Evolutionary conservation across 805 yeast genomes (phyloP).

Genomic region (Spathaspora hagerdaliae): DNA sequence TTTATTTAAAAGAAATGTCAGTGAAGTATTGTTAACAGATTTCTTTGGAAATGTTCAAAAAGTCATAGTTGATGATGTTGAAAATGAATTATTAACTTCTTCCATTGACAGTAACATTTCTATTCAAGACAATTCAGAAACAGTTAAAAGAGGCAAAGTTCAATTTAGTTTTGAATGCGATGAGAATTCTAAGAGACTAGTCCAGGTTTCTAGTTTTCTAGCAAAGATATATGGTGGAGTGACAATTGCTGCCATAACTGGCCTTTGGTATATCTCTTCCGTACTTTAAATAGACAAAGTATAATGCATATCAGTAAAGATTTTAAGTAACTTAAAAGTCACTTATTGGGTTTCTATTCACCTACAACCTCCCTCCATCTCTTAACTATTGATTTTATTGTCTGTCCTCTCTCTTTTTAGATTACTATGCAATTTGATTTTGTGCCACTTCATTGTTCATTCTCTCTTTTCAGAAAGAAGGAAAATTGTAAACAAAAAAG

Average conservation of each 20-base stretch:
- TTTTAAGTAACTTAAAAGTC: too few relatives aligned
- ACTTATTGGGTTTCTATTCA: too few relatives aligned
- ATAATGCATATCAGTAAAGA: neutral
- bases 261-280: conserved; percentile 20
- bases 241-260: conserved; percentile 14
- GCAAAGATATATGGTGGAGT: conserved; percentile 12
- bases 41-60: conserved; percentile 92
- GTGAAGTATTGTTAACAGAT: conserved; percentile 78
- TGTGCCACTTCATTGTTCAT: too few relatives aligned
- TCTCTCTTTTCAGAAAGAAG: too few relatives aligned
- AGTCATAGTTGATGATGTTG: conserved; percentile 58
- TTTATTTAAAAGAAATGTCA: conserved; percentile 59
- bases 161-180: conserved; percentile 8
- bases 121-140: neutral
- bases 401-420: too few relatives aligned
- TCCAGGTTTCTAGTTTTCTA: conserved; percentile 2
- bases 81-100: conserved; percentile 33
- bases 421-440: too few relatives aligned
- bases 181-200: conserved; percentile 2
- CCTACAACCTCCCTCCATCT: too few relatives aligned
- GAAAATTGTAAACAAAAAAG: too few relatives aligned
- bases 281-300: neutral
- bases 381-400: too few relatives aligned
- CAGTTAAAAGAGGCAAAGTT: neutral
- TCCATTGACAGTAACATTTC: neutral